These are phyloP conservation scores for Ceratopteris richardii DNA, from an alignment of 75 land plant genomes.

Conservation along the genomic window DNA sequence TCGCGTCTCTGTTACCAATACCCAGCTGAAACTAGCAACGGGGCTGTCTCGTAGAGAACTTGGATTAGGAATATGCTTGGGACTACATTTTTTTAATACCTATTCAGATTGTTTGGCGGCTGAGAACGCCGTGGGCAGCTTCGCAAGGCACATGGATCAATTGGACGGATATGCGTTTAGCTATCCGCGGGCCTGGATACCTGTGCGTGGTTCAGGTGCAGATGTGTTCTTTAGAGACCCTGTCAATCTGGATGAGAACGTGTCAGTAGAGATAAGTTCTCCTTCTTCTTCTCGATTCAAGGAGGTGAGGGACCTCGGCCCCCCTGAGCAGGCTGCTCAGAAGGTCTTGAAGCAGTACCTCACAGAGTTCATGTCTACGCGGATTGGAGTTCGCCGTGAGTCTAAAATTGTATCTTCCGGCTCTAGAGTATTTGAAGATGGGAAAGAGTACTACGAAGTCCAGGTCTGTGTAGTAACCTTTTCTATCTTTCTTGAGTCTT, in stretches of 20 bases:
- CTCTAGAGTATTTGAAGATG: slow-evolving; percentile 77
- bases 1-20: too few species aligned
- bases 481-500: too few species aligned
- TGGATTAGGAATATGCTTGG: too few species aligned
- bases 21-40: too few species aligned
- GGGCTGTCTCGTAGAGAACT: too few species aligned
- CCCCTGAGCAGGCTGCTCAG: slow-evolving; percentile 65
- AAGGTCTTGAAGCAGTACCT: slow-evolving; percentile 74
- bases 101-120: too few species aligned
- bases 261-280: slow-evolving; percentile 76
- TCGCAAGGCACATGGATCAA: slow-evolving; percentile 46
- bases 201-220: slow-evolving; percentile 86
- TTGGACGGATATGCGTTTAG: slow-evolving; percentile 87
- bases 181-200: slow-evolving; percentile 79
- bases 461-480: slow-evolving; percentile 42
- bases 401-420: slow-evolving; percentile 58
- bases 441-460: slow-evolving; percentile 65
- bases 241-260: slow-evolving; percentile 78
- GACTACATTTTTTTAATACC: too few species aligned
- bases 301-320: slow-evolving; percentile 70
- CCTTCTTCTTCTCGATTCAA: slow-evolving; percentile 81
- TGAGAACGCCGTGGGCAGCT: too few species aligned
- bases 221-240: slow-evolving; percentile 90
- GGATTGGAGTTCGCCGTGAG: slow-evolving; percentile 86
- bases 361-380: slow-evolving; percentile 93